phyloP scores from a whole-genome alignment of 768 basidiomycete genomes.

The Candolleomyces aberdarensis region DNA sequence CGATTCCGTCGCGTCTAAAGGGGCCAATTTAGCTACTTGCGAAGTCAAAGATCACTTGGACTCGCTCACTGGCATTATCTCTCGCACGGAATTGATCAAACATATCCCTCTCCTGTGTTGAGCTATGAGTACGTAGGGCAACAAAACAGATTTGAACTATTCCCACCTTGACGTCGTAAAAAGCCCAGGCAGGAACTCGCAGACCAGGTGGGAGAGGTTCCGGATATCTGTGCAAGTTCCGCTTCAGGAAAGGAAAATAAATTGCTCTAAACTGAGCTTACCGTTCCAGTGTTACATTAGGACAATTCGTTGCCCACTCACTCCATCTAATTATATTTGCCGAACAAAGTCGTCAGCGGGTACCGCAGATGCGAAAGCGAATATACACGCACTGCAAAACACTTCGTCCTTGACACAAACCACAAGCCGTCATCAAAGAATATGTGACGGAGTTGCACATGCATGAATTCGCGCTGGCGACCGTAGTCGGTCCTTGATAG shows the following conservation, averaged over 20 bases:
- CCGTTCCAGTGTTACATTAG: slow-evolving; percentile 28
- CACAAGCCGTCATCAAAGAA: slow-evolving; percentile 55
- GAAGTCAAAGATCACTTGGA: not conserved
- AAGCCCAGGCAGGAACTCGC: slow-evolving; percentile 62
- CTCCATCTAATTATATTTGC: slow-evolving; percentile 41
- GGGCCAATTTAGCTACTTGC: not conserved
- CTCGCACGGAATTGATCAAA: slow-evolving; percentile 42
- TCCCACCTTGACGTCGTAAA: slow-evolving; percentile 45
- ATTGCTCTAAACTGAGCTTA: slow-evolving; percentile 14
- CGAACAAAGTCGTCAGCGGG: not conserved
- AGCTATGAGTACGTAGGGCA: not conserved
- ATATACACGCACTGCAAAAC: slow-evolving; percentile 22
- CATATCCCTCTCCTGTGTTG: slow-evolving; percentile 25
- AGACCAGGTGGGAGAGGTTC: slow-evolving; percentile 44
- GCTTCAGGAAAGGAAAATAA: not conserved
- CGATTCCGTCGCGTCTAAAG: slow-evolving; percentile 40
- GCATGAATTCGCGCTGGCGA: slow-evolving; percentile 38
- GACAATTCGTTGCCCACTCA: slow-evolving; percentile 47
- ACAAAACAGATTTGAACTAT: not conserved
- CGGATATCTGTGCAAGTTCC: slow-evolving; percentile 36
- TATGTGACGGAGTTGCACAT: slow-evolving; percentile 58
- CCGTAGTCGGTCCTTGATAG: slow-evolving; percentile 38
- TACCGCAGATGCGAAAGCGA: not conserved
- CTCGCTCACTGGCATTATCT: slow-evolving; percentile 28
- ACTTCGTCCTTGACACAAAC: slow-evolving; percentile 47